Evolutionary conservation across 2,329 filamentous ascomycete species (phyloP).

Genomic region (Colletotrichum sp.): DNA sequence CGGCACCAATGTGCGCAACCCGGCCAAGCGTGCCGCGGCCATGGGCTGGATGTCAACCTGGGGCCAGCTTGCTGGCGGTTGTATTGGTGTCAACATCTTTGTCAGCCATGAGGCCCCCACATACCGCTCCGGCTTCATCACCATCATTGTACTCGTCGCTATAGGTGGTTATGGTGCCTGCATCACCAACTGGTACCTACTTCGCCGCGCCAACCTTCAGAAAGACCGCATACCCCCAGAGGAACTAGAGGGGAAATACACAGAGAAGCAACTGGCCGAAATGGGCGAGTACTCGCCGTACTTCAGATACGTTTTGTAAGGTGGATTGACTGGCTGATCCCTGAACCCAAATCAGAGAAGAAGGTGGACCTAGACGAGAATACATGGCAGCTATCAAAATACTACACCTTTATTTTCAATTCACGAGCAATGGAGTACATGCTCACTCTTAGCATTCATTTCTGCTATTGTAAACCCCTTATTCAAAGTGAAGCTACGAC

Average conservation of each 20-base stretch:
- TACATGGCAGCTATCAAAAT: not conserved
- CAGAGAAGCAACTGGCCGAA: not conserved
- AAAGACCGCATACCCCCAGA: not conserved
- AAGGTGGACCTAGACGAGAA: not conserved
- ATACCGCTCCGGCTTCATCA: not conserved
- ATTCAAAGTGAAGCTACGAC: not conserved
- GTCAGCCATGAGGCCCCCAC: not conserved
- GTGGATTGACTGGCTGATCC: not conserved
- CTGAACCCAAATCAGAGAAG: not conserved
- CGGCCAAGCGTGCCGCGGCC: not conserved
- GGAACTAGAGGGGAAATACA: not conserved
- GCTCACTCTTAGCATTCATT: not conserved
- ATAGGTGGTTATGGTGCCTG: not conserved
- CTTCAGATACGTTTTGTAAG: not conserved
- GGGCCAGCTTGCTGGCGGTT: not conserved
- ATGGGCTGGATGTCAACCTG: not conserved
- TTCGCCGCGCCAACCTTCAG: not conserved
- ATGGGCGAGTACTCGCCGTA: not conserved
- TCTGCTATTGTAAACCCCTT: not conserved
- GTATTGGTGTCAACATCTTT: slow-evolving; percentile 16
- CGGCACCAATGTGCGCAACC: not conserved
- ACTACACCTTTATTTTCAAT: not conserved
- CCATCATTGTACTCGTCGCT: not conserved
- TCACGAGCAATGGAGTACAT: not conserved
- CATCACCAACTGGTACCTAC: not conserved